Evolutionary conservation across 345 rosid species (phyloP), one percentile per base, ranked within the genome.

Genomic region (Tarenaya hassleriana): DNA sequence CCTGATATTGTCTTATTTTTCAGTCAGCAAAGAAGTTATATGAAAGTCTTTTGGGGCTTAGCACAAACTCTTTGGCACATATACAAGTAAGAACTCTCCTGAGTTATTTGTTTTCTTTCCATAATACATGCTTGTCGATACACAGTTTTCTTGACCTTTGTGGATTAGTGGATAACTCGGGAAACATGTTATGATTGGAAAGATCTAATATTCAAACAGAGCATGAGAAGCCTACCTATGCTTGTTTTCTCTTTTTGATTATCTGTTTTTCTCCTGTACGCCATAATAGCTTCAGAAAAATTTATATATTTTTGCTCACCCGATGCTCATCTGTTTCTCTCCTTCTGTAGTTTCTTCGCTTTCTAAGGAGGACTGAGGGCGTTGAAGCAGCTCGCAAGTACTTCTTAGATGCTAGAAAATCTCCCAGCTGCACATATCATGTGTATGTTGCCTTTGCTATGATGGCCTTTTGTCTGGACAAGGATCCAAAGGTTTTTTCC

Each of bases 371-470:
- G 63, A 84, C 74, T 21, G 96, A 91, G 71, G 98, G 98, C 50
- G 81, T 82, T 63, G 96, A 91, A 77, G 84, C 90, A 61, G 95
- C 96, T 58, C 95, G 95, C 53, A 91, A 91, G 78, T 87, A 87
- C 68, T 91, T 91, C 62, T 60, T 87, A 51, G 98, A 87, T 51
- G 83, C 88, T 51, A 80, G 79, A 58, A 88, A 91, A 70, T 87
- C 89, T 58, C 88, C 90, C 24, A 71, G 68, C 66, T 91, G 85
- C 68, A 73, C 95, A 14, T 82, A 84, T 63, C 98, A 91, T 69
- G 90, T 91, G 56, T 91, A 77, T 63, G 88, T 91, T 61, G 96
- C 98, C 24, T 87, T 82, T 73, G 96, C 95, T 16, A 75, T 70
- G 56, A 80, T 91, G 86, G 95, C 83, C 15, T 83, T 84, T 70